Percentiles rank a stretch among this genome's conserved stretches.
These are phyloP conservation scores for Pythium apleroticum DNA, from an alignment of 352 stramenopile species.

Conservation along the genomic window DNA sequence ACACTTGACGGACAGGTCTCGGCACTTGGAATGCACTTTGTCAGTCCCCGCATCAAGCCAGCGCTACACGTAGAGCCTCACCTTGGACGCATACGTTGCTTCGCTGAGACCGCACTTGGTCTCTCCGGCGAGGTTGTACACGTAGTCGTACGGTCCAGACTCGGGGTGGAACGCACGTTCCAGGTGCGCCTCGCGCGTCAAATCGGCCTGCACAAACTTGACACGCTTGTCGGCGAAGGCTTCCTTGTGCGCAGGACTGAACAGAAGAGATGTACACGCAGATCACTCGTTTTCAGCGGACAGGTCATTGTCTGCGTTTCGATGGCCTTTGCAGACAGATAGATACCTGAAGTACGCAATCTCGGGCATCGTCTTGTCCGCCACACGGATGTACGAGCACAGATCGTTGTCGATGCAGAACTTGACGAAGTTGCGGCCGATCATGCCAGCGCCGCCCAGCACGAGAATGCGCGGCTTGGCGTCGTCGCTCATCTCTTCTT, in stretches of 20 bases:
- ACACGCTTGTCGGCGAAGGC: conserved; percentile 72
- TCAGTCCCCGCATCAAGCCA: neutral
- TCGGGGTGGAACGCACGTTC: conserved; percentile 75
- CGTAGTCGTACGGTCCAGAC: conserved; percentile 75
- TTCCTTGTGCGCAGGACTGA: conserved; percentile 45
- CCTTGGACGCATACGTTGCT: conserved; percentile 77
- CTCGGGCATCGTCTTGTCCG: conserved; percentile 86
- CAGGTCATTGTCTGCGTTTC: neutral
- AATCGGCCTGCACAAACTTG: conserved; percentile 78
- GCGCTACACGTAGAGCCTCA: conserved; percentile 6
- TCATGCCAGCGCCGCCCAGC: conserved; percentile 83
- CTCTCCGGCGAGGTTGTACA: conserved; percentile 85
- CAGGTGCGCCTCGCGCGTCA: conserved; percentile 78
- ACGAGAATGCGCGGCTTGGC: conserved; percentile 77
- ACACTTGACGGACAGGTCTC: conserved; percentile 82
- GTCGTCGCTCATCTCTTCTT: conserved; percentile 21
- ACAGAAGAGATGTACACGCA: neutral
- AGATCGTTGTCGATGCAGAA: conserved; percentile 73
- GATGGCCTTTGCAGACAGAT: neutral
- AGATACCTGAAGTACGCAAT: conserved; percentile 84
- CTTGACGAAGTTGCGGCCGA: conserved; percentile 87
- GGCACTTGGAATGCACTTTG: conserved; percentile 38
- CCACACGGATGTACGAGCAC: conserved; percentile 66
- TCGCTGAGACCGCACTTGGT: conserved; percentile 80
- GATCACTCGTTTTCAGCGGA: too few relatives aligned